phyloP scores from a whole-genome alignment of 805 yeast species.

The Wickerhamiella brachini region DNA sequence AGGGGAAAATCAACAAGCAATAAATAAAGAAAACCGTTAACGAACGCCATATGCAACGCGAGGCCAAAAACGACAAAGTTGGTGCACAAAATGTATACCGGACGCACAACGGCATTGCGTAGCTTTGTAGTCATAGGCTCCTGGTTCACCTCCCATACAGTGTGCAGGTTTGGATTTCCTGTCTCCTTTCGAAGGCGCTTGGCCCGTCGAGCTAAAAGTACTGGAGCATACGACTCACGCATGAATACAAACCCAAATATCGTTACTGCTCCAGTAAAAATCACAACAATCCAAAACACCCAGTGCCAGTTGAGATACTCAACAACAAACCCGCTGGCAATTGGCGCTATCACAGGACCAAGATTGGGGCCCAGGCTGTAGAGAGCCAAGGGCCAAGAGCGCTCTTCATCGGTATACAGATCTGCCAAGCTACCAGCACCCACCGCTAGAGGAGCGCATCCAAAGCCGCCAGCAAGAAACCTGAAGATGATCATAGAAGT shows the following conservation, averaged over 20 bases:
- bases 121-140: conserved; percentile 11
- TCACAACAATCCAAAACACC: conserved; percentile 48
- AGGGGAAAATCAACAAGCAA: conserved; percentile 47
- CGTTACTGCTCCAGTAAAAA: conserved; percentile 38
- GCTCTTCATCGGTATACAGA: conserved; percentile 35
- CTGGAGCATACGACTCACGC: conserved; percentile 48
- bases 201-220: conserved; percentile 36
- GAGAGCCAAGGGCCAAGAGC: conserved; percentile 43
- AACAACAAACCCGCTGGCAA: conserved; percentile 41
- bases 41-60: conserved; percentile 50
- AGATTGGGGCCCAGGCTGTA: conserved; percentile 47
- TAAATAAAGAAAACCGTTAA: conserved; percentile 53
- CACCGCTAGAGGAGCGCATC: conserved; percentile 52
- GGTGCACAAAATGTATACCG: conserved; percentile 36
- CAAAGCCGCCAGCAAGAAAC: conserved; percentile 50
- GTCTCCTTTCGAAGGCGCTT: conserved; percentile 34
- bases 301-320: conserved; percentile 44
- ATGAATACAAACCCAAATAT: conserved; percentile 32
- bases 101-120: conserved; percentile 40
- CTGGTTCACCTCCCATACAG: conserved; percentile 36
- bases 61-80: conserved; percentile 54
- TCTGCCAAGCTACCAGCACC: conserved; percentile 62
- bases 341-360: conserved; percentile 39
- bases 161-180: conserved; percentile 43
- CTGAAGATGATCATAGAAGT: conserved; percentile 46